Percentiles rank a stretch among this genome's conserved stretches.
These are phyloP conservation scores for Hymenoscyphus salicellus DNA, from an alignment of 2,329 filamentous ascomycete species.

Conservation along the genomic window DNA sequence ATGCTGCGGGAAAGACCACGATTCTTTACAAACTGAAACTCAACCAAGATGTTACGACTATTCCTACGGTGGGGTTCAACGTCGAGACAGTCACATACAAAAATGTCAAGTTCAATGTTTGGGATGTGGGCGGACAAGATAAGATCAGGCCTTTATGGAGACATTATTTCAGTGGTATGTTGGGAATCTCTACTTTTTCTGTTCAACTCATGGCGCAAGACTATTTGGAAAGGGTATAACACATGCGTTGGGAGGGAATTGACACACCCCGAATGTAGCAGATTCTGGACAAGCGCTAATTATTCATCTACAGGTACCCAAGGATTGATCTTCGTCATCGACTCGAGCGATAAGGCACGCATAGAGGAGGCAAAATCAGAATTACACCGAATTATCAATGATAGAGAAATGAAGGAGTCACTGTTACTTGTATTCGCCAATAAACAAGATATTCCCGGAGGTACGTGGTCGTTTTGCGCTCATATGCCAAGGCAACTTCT, in stretches of 20 bases:
- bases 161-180: constrained; percentile 82
- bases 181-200: not conserved
- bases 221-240: not conserved
- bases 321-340: constrained; percentile 99
- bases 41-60: constrained; percentile 97
- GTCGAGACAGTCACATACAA: constrained; percentile 99
- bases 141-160: constrained; percentile 99
- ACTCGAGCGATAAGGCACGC: constrained; percentile 98
- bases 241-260: not conserved
- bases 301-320: constrained; percentile 67
- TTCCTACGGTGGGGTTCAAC: constrained; percentile 99
- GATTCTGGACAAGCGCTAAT: not conserved
- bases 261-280: not conserved
- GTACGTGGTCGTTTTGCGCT: constrained; percentile 39
- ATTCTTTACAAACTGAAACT: constrained; percentile 99
- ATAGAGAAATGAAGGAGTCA: constrained; percentile 96
- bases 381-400: constrained; percentile 96
- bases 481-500: constrained; percentile 33
- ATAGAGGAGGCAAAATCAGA: constrained; percentile 96
- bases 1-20: constrained; percentile 99
- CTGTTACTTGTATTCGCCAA: constrained; percentile 97
- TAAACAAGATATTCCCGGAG: constrained; percentile 98
- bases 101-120: constrained; percentile 99
- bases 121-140: constrained; percentile 99
- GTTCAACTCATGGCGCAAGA: not conserved